Conservation (phyloP, 495 filamentous ascomycete genomes). For the Thermothielavioides terrestris region DNA sequence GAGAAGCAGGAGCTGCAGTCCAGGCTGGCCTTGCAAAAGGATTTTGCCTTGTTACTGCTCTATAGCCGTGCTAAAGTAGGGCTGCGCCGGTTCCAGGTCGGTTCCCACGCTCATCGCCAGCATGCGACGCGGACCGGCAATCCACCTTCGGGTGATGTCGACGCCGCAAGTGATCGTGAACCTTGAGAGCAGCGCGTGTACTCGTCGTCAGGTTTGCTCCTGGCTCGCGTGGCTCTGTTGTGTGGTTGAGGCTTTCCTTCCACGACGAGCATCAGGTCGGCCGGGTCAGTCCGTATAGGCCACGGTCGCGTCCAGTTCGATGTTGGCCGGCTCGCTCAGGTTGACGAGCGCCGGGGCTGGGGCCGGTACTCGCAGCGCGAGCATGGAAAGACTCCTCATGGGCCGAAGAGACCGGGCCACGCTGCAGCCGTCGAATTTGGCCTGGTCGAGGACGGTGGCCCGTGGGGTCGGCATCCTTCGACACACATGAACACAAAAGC, state of each 20-base stretch:
- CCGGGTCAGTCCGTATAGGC: constrained; percentile 1
- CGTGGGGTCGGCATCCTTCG: constrained; percentile 3
- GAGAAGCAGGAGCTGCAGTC: no score
- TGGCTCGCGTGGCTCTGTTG: background rate
- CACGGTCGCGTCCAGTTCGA: constrained; percentile 6
- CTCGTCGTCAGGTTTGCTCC: background rate
- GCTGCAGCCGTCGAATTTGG: constrained; percentile 2
- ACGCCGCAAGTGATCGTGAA: constrained; percentile 1
- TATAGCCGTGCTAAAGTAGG: background rate
- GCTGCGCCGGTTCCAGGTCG: background rate
- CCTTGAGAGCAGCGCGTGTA: constrained; percentile 3
- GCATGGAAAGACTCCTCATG: constrained; percentile 2
- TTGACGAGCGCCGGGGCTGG: constrained; percentile 2
- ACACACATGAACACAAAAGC: constrained; percentile 3
- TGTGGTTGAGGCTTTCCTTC: constrained; percentile 1
- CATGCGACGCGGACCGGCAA: background rate
- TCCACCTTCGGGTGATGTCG: constrained; percentile 4
- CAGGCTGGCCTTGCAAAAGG: no score
- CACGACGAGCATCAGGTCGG: constrained; percentile 1
- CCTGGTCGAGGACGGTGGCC: background rate
- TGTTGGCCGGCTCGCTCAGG: constrained; percentile 1
- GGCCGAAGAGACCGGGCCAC: background rate
- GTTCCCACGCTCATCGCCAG: constrained; percentile 3
- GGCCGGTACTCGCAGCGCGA: constrained; percentile 1
- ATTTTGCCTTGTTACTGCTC: constrained; percentile 3